Conservation (phyloP, 768 basidiomycete genomes). For the Hericium coralloides region DNA sequence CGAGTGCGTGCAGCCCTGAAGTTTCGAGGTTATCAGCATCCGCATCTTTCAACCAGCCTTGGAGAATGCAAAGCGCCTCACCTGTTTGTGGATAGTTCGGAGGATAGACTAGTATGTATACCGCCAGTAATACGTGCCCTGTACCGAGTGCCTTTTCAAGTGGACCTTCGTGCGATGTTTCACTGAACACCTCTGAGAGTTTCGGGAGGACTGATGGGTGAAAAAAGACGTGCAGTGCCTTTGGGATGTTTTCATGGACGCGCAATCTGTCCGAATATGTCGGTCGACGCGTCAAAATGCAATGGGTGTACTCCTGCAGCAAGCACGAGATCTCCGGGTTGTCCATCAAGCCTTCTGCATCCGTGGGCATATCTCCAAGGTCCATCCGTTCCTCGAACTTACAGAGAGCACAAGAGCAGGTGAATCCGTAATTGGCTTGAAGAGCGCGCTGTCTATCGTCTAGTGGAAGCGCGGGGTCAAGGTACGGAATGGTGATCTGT, state of each 20-base stretch:
- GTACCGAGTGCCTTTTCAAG: slow-evolving; percentile 41
- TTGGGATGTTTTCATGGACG: slow-evolving; percentile 31
- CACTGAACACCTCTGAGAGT: slow-evolving; percentile 57
- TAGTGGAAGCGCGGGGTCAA: slow-evolving; percentile 63
- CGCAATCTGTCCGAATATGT: slow-evolving; percentile 4
- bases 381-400: slow-evolving; percentile 30
- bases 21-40: not conserved
- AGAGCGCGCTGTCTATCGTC: slow-evolving; percentile 53
- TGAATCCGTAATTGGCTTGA: slow-evolving; percentile 57
- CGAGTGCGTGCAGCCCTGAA: slow-evolving; percentile 66
- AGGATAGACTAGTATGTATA: slow-evolving; percentile 68
- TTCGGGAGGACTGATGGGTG: slow-evolving; percentile 49
- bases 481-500: slow-evolving; percentile 61
- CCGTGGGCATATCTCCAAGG: slow-evolving; percentile 11
- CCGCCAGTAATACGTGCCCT: slow-evolving; percentile 51
- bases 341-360: slow-evolving; percentile 20
- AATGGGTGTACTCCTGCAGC: slow-evolving; percentile 13
- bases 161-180: slow-evolving; percentile 58
- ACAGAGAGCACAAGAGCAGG: slow-evolving; percentile 55
- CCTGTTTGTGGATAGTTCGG: slow-evolving; percentile 77
- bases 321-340: slow-evolving; percentile 33
- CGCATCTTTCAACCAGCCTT: not conserved
- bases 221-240: slow-evolving; percentile 32
- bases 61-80: slow-evolving; percentile 21
- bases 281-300: slow-evolving; percentile 1